phyloP scores from a whole-genome alignment of 2,329 filamentous ascomycete species.

The Pseudomassariella vexata region DNA sequence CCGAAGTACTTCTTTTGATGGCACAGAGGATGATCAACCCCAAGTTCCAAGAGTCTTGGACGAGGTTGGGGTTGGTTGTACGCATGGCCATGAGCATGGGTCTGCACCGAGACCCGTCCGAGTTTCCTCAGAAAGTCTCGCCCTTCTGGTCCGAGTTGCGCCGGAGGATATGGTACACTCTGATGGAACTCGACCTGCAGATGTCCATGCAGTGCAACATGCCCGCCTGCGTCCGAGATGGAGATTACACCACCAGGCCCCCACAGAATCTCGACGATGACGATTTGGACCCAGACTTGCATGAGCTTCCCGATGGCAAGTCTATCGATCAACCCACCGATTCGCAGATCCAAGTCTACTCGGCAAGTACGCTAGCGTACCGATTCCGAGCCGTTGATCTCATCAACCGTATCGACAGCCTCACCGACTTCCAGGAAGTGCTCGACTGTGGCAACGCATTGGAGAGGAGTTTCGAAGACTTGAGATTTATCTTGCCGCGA shows the following conservation, averaged over 20 bases:
- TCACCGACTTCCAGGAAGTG: slow-evolving; percentile 48
- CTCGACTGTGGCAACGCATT: slow-evolving; percentile 48
- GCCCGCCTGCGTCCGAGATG: slow-evolving; percentile 44
- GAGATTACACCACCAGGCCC: slow-evolving; percentile 46
- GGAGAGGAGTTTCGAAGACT: slow-evolving; percentile 47
- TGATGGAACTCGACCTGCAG: slow-evolving; percentile 51
- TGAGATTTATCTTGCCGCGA: slow-evolving; percentile 46
- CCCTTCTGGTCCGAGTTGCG: slow-evolving; percentile 48
- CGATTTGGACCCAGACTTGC: slow-evolving; percentile 42
- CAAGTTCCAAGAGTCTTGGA: slow-evolving; percentile 46
- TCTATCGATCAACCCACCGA: slow-evolving; percentile 48
- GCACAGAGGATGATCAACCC: slow-evolving; percentile 44
- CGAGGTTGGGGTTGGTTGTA: slow-evolving; percentile 48
- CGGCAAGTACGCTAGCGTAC: slow-evolving; percentile 41
- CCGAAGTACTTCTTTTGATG: slow-evolving; percentile 47
- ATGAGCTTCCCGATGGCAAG: slow-evolving; percentile 39
- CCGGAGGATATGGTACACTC: slow-evolving; percentile 50
- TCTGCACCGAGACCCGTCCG: slow-evolving; percentile 49
- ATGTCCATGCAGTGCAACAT: slow-evolving; percentile 47
- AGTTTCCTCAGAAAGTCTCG: slow-evolving; percentile 42
- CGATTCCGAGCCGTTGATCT: slow-evolving; percentile 45
- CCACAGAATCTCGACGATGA: slow-evolving; percentile 48
- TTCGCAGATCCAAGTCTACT: slow-evolving; percentile 49
- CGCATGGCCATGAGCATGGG: slow-evolving; percentile 56
- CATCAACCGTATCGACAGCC: slow-evolving; percentile 43